These are phyloP conservation scores for Coniferiporia sulphurascens DNA, from an alignment of 1,284 basidiomycete genomes.

Conservation along the genomic window DNA sequence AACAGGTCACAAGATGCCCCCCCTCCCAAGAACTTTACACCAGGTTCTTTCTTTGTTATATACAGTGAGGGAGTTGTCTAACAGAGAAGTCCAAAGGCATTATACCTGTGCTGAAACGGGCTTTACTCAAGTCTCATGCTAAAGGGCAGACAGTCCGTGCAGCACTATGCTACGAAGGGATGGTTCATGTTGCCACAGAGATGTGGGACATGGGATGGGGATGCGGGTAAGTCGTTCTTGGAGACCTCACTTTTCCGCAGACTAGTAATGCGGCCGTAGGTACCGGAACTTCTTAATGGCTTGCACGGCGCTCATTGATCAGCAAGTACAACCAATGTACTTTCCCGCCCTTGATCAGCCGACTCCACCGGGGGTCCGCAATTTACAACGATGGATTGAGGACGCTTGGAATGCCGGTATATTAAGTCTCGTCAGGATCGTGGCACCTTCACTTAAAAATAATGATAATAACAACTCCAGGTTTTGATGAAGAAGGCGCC, in stretches of 20 bases:
- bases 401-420: slow-evolving; percentile 70
- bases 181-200: slow-evolving; percentile 57
- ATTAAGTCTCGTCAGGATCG: not conserved
- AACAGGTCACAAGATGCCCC: slow-evolving; percentile 37
- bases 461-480: slow-evolving; percentile 34
- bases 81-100: slow-evolving; percentile 44
- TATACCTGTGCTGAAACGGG: slow-evolving; percentile 57
- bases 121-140: slow-evolving; percentile 47
- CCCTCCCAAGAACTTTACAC: slow-evolving; percentile 69
- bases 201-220: slow-evolving; percentile 64
- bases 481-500: slow-evolving; percentile 70
- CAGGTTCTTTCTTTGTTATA: slow-evolving; percentile 36
- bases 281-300: slow-evolving; percentile 86
- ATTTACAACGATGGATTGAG: slow-evolving; percentile 75
- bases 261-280: slow-evolving; percentile 33
- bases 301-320: slow-evolving; percentile 67
- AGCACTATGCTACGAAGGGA: slow-evolving; percentile 57
- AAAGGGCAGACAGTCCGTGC: slow-evolving; percentile 53
- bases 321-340: slow-evolving; percentile 56
- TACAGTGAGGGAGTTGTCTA: not conserved
- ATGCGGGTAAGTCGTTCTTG: slow-evolving; percentile 52
- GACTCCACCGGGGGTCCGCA: slow-evolving; percentile 61
- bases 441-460: not conserved
- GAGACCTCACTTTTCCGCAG: slow-evolving; percentile 1
- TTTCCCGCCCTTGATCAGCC: slow-evolving; percentile 51